Conservation (phyloP, 345 rosid species). For the Rhodamnia argentea region DNA sequence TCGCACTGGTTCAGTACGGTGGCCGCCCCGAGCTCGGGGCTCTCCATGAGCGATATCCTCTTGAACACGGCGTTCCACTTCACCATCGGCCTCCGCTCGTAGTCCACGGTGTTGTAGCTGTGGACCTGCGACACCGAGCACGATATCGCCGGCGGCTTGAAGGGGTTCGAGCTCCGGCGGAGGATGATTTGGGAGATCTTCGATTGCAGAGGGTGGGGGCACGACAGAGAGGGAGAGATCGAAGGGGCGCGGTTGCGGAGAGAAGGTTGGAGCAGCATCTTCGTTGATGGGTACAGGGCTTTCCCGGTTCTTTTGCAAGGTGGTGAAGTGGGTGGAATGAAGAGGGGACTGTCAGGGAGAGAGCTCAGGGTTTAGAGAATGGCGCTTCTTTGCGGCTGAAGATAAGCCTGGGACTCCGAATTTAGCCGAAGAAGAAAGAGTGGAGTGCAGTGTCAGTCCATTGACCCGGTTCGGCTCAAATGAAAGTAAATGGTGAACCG, state of each 20-base stretch:
- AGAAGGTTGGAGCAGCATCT: constrained; percentile 49
- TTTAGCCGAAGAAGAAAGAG: neutral
- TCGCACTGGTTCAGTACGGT: constrained; percentile 64
- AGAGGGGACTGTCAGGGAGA: neutral
- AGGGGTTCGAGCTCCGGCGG: neutral
- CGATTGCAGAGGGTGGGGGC: constrained; percentile 22
- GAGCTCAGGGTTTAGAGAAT: neutral
- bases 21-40: constrained; percentile 67
- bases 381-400: neutral
- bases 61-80: constrained; percentile 75
- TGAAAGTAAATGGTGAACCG: neutral
- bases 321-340: neutral
- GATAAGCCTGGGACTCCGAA: neutral
- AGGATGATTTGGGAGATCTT: constrained; percentile 6
- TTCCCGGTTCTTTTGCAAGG: neutral
- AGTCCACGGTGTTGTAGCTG: constrained; percentile 68
- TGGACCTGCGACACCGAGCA: constrained; percentile 22
- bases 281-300: neutral
- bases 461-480: neutral
- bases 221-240: constrained; percentile 32
- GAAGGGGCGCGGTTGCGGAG: constrained; percentile 31
- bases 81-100: constrained; percentile 58
- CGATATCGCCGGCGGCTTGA: neutral
- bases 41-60: constrained; percentile 67
- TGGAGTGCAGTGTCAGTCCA: neutral